Evolutionary conservation across 2,329 filamentous ascomycete genomes (phyloP), one percentile per base, ranked within the genome.

Genomic region (Aspergillus bombycis): DNA sequence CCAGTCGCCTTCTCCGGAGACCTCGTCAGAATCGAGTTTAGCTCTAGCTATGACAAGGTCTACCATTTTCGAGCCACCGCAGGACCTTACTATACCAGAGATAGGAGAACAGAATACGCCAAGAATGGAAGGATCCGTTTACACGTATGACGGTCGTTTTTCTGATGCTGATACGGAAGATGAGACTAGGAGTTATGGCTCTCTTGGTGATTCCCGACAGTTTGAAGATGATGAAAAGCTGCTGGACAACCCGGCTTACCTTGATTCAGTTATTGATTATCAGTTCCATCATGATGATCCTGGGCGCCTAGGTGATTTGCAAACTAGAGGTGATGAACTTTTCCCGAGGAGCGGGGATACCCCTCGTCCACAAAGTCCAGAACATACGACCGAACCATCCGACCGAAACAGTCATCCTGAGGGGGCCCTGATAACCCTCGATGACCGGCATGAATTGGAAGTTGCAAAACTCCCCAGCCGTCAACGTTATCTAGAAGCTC

Each of bases 151-250:
- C 62, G 79, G 79, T 12, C 75, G 77, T 48, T 81, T 80, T 52
- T 80, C 79, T 16, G 79, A 81, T 64, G 78, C 78, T 21, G 77
- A 75, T 41, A 77, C 77, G 7, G 78, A 80, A n/a, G 70, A 41
- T 7, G 16, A 74, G 41, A 63, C 69, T 50, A 65, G 67, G 45
- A 67, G 63, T 53, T 72, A 72, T 60, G 64, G 66, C 19, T 71
- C 70, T 50, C 62, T 70, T 19, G 71, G 72, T 30, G 70, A 73
- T 36, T 72, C 73, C 38, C 71, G 67, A 9, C 56, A 67, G n/a
- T 65, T 78, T 46, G 68, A 66, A 12, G 66, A 70, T 21, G 71
- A 76, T 58, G 76, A 78, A 58, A 68, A 65, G 19, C 63, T 77
- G 30, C 58, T 75, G 23, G 78, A 80, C 57, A 76, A 78, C 50